Base-by-base conservation (phyloP, 805 yeast genomes). In the Wickerhamiella lipophila region DNA sequence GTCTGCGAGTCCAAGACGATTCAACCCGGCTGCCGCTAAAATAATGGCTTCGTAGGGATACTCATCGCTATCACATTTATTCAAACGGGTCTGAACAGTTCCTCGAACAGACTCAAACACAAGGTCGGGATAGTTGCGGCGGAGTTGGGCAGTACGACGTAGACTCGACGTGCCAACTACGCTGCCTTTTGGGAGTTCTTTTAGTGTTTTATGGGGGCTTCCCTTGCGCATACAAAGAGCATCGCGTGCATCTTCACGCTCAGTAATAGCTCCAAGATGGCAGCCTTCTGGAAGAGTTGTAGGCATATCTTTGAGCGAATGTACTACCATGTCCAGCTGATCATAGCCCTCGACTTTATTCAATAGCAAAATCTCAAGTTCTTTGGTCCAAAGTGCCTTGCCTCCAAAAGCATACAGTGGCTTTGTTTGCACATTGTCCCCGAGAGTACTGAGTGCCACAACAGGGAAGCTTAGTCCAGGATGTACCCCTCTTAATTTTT, bases 361-460 rank as follows among this genome's bases (percentile, higher is more conserved):
- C 55, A 82, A 72, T 35, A 89, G 68, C 44, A 87, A 68, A 21
- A 79, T 79, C 66, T 92, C 98, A 50, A 92, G 71, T 65, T 92
- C 98, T 61, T 84, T 83, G 2, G 98, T 92, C 98, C 98, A 92
- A 21, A 92, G 65, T 0, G 96, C 78, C 64, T 92, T 92, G 22
- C 98, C 98, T 39, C 96, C 97, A 66, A 92, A 92, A 3, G 95
- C 77, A 64, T 89, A 92, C 45, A 92, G 70, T 6, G 98, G 96
- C 61, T 78, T 80, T 60, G 73, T 75, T 61, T 79, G 92, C 26
- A 83, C 80, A 60, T 84, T 82, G 68, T 92, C 98, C 22, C 97
- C 98, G 30, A 92, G 70, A 1, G 98, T 89, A 47, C 81, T 74
- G 34, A 85, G 72, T 3, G 95, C 88, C 11, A 83, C 66, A 19